Conservation (phyloP, 805 yeast genomes). For the Schwanniomyces yamadae region DNA sequence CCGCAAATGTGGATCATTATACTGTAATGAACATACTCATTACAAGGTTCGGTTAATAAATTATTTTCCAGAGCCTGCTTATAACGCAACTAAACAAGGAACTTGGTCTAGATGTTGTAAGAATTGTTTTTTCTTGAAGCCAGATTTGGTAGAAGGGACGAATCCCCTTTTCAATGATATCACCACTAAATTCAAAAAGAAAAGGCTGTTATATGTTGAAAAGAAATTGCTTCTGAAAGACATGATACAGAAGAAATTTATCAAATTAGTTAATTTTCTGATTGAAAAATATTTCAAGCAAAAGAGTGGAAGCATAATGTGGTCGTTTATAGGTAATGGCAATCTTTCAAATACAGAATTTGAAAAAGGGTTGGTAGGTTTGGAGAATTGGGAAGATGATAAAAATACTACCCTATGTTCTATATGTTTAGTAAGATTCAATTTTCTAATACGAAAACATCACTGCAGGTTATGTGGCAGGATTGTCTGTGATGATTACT, state of each 20-base stretch:
- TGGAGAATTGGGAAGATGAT: constrained; percentile 64
- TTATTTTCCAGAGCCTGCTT: constrained; percentile 40
- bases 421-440: constrained; percentile 60
- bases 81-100: constrained; percentile 39
- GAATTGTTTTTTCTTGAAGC: constrained; percentile 54
- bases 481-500: constrained; percentile 69
- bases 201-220: constrained; percentile 47
- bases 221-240: constrained; percentile 51
- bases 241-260: constrained; percentile 59
- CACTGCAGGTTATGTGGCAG: constrained; percentile 90
- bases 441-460: constrained; percentile 66
- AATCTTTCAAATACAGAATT: not conserved
- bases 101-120: constrained; percentile 73
- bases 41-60: constrained; percentile 51
- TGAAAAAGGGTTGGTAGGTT: constrained; percentile 28
- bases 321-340: not conserved
- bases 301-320: constrained; percentile 2
- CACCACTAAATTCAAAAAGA: constrained; percentile 38
- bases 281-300: constrained; percentile 13
- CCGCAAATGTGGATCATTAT: constrained; percentile 71
- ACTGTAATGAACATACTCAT: constrained; percentile 62
- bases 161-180: constrained; percentile 34
- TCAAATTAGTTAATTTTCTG: constrained; percentile 40
- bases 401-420: constrained; percentile 51
- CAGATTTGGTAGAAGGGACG: constrained; percentile 53